Evolutionary conservation across 768 basidiomycete species (phyloP).

Genomic region (Tricholoma flavovirens): DNA sequence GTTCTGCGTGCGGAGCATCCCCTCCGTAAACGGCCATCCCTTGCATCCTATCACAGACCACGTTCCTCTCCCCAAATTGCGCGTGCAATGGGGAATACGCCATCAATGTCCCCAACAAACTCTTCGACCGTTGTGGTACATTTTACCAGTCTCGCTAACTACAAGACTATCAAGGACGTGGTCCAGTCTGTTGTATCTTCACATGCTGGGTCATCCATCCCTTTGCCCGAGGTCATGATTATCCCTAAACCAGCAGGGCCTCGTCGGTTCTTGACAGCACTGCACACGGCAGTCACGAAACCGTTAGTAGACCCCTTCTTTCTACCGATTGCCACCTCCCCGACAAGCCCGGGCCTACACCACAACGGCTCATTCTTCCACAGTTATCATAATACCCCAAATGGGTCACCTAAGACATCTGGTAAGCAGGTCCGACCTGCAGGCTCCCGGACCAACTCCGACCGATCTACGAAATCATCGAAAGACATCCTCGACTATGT

Average conservation of each 20-base stretch:
- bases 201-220: conserved; percentile 36
- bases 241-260: conserved; percentile 97
- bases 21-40: conserved; percentile 59
- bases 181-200: conserved; percentile 62
- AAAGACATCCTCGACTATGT: conserved; percentile 38
- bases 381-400: conserved; percentile 20
- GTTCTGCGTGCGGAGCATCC: conserved; percentile 56
- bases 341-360: conserved; percentile 65
- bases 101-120: conserved; percentile 22
- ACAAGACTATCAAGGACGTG: conserved; percentile 81
- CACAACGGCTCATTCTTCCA: conserved; percentile 39
- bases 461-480: conserved; percentile 53
- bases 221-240: conserved; percentile 87
- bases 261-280: conserved; percentile 83
- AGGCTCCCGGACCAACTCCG: conserved; percentile 53
- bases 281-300: conserved; percentile 85
- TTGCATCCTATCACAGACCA: conserved; percentile 63
- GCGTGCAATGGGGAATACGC: conserved; percentile 40
- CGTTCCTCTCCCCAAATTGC: conserved; percentile 79
- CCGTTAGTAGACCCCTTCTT: conserved; percentile 91
- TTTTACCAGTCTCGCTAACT: conserved; percentile 88
- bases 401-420: conserved; percentile 34
- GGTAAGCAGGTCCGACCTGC: conserved; percentile 40
- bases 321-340: conserved; percentile 90
- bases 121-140: conserved; percentile 64